phyloP scores from a whole-genome alignment of 2,329 filamentous ascomycete genomes.

The Polychaeton citri region DNA sequence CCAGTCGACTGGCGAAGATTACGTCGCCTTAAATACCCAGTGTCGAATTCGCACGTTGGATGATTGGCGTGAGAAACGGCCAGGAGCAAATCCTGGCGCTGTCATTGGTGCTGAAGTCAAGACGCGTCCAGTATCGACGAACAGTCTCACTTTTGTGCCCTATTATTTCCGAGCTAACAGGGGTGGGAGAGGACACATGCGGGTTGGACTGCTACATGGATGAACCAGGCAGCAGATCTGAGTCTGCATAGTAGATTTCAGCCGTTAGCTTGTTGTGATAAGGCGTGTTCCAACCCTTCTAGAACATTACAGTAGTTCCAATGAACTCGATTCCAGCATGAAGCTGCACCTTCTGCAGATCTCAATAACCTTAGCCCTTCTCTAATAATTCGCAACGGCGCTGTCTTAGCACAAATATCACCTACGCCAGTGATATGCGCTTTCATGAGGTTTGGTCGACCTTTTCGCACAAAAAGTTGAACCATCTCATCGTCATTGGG shows the following conservation, averaged over 20 bases:
- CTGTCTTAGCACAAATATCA: slow-evolving; percentile 28
- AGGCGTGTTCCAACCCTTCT: too few species aligned
- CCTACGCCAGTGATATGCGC: slow-evolving; percentile 41
- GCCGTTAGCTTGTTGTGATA: too few species aligned
- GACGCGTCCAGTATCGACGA: slow-evolving; percentile 5
- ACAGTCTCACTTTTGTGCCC: slow-evolving; percentile 32
- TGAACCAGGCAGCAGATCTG: too few species aligned
- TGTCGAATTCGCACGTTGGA: slow-evolving; percentile 8
- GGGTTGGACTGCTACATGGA: slow-evolving; percentile 31
- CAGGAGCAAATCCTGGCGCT: slow-evolving; percentile 1
- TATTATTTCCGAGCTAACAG: slow-evolving; percentile 44
- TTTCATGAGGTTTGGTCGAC: slow-evolving; percentile 35
- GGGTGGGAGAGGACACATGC: slow-evolving; percentile 41
- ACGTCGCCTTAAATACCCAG: slow-evolving; percentile 17
- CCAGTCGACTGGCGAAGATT: slow-evolving; percentile 13
- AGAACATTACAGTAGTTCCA: too few species aligned
- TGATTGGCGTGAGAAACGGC: not conserved
- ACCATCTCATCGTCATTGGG: slow-evolving; percentile 46
- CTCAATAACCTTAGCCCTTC: slow-evolving; percentile 26
- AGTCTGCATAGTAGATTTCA: too few species aligned
- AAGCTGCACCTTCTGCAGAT: too few species aligned
- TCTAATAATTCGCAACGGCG: slow-evolving; percentile 24
- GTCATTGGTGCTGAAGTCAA: slow-evolving; percentile 1
- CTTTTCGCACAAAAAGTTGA: slow-evolving; percentile 40
- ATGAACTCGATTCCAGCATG: too few species aligned